Evolutionary conservation across 805 yeast genomes (phyloP).

Genomic region (Kodamaea neixiangensis): DNA sequence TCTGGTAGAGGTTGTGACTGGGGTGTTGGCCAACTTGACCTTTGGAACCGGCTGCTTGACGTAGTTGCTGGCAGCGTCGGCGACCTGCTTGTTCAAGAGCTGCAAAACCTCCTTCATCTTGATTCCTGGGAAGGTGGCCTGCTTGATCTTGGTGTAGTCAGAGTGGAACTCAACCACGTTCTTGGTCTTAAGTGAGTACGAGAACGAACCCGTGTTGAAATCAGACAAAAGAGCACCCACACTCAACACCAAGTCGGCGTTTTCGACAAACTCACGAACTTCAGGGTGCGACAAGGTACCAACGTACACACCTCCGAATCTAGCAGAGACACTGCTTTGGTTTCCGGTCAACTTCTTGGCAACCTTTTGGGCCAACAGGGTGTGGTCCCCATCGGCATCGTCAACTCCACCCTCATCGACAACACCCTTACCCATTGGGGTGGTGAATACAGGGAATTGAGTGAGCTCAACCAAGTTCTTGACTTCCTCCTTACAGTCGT

Average conservation of each 20-base stretch:
- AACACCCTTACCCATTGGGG: constrained; percentile 34
- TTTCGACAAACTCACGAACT: constrained; percentile 28
- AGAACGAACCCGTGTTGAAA: constrained; percentile 35
- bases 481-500: constrained; percentile 27
- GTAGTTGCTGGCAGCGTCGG: constrained; percentile 15
- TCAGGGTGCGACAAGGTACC: constrained; percentile 30
- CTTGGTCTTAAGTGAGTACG: constrained; percentile 33
- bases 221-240: constrained; percentile 32
- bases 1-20: constrained; percentile 13
- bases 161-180: constrained; percentile 36
- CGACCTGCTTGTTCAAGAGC: constrained; percentile 19
- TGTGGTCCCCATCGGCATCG: constrained; percentile 17
- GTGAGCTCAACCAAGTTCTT: constrained; percentile 25
- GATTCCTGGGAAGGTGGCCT: constrained; percentile 32
- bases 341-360: constrained; percentile 11
- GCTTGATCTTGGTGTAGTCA: constrained; percentile 32
- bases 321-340: constrained; percentile 4
- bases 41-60: constrained; percentile 24
- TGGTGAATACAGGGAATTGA: constrained; percentile 30
- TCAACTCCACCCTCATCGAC: constrained; percentile 22
- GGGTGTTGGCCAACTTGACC: constrained; percentile 15
- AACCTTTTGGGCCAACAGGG: constrained; percentile 12
- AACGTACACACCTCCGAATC: constrained; percentile 32
- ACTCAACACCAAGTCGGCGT: constrained; percentile 29
- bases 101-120: constrained; percentile 32